Base-by-base conservation (phyloP, 495 filamentous ascomycete species). In the Xylaria acuta region DNA sequence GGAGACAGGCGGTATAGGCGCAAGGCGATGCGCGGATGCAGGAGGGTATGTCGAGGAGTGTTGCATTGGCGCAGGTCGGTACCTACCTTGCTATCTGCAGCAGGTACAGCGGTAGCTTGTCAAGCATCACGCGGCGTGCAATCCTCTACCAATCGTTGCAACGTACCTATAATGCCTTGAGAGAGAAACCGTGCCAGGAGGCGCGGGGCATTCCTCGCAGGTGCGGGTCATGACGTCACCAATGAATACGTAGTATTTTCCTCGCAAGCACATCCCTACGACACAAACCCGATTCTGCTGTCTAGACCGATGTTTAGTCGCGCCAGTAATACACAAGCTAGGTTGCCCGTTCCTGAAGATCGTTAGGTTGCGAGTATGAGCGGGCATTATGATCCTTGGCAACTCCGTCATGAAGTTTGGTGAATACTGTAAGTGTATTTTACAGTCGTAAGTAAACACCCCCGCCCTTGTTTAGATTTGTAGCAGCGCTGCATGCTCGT, bases 181-280 rank as follows among this genome's bases (percentile, higher is more conserved):
- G n/a, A n/a, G n/a, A n/a, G n/a, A n/a, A n/a, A n/a, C n/a, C n/a
- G n/a, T n/a, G n/a, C n/a, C 43, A 6, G 43, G 8, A 60, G 32
- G 56, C 32, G 56, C 56, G 56, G 58, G 58, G 58, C 58, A 60
- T 34, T 32, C 4, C 18, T 18, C 25, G 22, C 8, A 22, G 18
- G 65, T 40, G 67, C 51, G 53, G 53, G 53, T 40, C 51, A 69
- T 69, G 67, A 69, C 67, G 67, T 69, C 67, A 69, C 27, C n/a
- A 27, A n/a, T 5, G 16, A 51, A 30, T 58, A 40, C 9, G 3
- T 38, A n/a, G n/a, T n/a, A n/a, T 27, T 34, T 11, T 54, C 12
- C n/a, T 27, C 49, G 18, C n/a, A 27, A 2, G 25, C 25, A 36
- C 32, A 25, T 41, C 27, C n/a, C 22, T 56, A 25, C n/a, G 3